phyloP scores from a whole-genome alignment of 2,329 filamentous ascomycete genomes.

The Pseudofabraea citricarpa region DNA sequence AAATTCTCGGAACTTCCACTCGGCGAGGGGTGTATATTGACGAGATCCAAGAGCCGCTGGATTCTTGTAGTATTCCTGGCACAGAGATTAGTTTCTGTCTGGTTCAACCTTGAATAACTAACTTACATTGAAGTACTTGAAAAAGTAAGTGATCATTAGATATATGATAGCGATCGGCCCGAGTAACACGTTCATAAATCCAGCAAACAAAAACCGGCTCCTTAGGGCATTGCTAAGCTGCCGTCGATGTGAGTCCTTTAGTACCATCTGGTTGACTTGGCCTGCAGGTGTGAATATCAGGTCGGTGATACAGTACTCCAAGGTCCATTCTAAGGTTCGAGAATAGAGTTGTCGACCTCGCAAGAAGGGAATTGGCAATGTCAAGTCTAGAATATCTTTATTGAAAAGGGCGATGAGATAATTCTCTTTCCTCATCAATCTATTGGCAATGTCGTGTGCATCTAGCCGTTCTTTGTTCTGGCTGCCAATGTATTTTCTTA shows the following conservation, averaged over 20 bases:
- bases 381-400: slow-evolving; percentile 88
- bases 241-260: slow-evolving; percentile 77
- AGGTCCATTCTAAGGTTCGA: slow-evolving; percentile 84
- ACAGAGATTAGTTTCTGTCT: slow-evolving; percentile 9
- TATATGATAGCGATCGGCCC: slow-evolving; percentile 86
- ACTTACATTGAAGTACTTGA: slow-evolving; percentile 85
- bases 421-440: slow-evolving; percentile 93
- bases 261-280: slow-evolving; percentile 79
- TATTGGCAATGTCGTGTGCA: slow-evolving; percentile 94
- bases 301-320: slow-evolving; percentile 85
- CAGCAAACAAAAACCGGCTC: slow-evolving; percentile 75
- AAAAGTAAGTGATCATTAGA: slow-evolving; percentile 83
- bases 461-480: slow-evolving; percentile 93
- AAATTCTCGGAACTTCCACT: slow-evolving; percentile 98
- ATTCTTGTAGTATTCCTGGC: slow-evolving; percentile 88
- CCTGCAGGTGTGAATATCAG: slow-evolving; percentile 89
- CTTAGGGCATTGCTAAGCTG: slow-evolving; percentile 74
- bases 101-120: not conserved
- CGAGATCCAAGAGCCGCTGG: slow-evolving; percentile 81
- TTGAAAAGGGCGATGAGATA: slow-evolving; percentile 97
- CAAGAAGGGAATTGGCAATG: slow-evolving; percentile 79
- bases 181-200: slow-evolving; percentile 78
- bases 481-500: slow-evolving; percentile 59
- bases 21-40: slow-evolving; percentile 86
- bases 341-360: slow-evolving; percentile 79